These are phyloP conservation scores for Phytophthora ohioensis DNA, from an alignment of 352 stramenopile species.

Conservation along the genomic window DNA sequence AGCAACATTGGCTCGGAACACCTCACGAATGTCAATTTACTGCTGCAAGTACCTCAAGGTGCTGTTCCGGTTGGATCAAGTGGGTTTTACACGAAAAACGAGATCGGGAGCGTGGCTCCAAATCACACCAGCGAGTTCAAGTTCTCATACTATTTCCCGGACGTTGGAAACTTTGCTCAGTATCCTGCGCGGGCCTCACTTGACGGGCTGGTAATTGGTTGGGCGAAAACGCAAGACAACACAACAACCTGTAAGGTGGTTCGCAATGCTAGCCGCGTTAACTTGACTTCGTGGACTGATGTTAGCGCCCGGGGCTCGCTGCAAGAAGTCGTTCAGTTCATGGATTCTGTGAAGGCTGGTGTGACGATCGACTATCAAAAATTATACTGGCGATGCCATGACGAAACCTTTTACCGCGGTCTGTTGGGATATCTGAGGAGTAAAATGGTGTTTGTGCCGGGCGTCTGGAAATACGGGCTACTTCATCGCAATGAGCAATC, in stretches of 20 bases:
- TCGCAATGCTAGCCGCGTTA: slow-evolving; percentile 41
- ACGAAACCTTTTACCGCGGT: slow-evolving; percentile 47
- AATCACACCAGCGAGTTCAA: slow-evolving; percentile 52
- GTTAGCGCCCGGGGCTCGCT: slow-evolving; percentile 55
- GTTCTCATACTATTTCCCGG: slow-evolving; percentile 73
- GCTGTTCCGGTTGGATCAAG: slow-evolving; percentile 49
- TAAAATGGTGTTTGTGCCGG: slow-evolving; percentile 48
- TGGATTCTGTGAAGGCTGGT: slow-evolving; percentile 35
- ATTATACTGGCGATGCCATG: slow-evolving; percentile 56
- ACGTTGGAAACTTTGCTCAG: slow-evolving; percentile 51
- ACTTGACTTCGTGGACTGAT: slow-evolving; percentile 69
- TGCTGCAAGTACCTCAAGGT: slow-evolving; percentile 76
- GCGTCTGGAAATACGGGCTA: slow-evolving; percentile 65
- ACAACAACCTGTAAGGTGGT: slow-evolving; percentile 39
- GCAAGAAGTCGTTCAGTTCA: slow-evolving; percentile 49
- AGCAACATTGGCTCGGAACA: slow-evolving; percentile 59
- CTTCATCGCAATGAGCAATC: slow-evolving; percentile 48
- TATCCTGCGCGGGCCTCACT: slow-evolving; percentile 63
- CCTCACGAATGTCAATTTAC: slow-evolving; percentile 48
- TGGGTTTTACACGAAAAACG: slow-evolving; percentile 63
- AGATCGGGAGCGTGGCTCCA: slow-evolving; percentile 42
- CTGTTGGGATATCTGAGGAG: slow-evolving; percentile 46
- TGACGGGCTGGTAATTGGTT: slow-evolving; percentile 47
- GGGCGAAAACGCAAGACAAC: slow-evolving; percentile 33
- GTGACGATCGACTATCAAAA: slow-evolving; percentile 42